Evolutionary conservation across 768 basidiomycete species (phyloP).

Genomic region (Daedaleopsis sinensis): DNA sequence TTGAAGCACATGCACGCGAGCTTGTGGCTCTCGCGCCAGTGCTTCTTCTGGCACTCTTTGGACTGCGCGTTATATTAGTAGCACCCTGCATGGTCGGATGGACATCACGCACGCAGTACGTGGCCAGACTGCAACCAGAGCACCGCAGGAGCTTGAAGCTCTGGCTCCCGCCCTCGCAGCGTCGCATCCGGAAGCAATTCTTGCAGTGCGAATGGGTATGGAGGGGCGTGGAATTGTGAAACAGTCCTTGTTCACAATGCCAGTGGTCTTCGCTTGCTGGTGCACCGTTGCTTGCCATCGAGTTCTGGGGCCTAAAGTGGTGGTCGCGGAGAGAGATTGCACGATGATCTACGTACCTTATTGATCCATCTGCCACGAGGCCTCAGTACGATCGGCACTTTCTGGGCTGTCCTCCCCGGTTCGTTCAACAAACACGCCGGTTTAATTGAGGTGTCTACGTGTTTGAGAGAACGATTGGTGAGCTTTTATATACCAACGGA

Average conservation of each 20-base stretch:
- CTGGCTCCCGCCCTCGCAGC: not conserved
- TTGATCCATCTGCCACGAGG: no score
- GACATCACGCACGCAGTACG: slow-evolving; percentile 1
- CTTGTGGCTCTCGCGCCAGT: slow-evolving; percentile 1
- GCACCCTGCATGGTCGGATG: not conserved
- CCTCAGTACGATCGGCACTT: no score
- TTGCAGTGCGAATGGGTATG: slow-evolving; percentile 7
- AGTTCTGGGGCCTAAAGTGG: no score
- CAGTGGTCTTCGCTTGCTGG: no score
- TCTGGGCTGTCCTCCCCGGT: no score
- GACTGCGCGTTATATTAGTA: not conserved
- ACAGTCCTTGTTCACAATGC: not conserved
- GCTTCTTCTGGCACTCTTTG: not conserved
- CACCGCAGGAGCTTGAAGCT: slow-evolving; percentile 4
- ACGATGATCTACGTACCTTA: no score
- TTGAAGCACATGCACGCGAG: not conserved
- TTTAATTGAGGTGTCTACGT: no score
- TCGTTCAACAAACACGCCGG: no score
- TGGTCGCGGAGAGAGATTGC: no score
- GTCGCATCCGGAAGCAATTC: slow-evolving; percentile 4
- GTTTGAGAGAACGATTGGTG: no score
- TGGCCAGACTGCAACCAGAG: not conserved
- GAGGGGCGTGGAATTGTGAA: not conserved
- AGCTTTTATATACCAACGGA: no score
- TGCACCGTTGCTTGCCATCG: no score